Conservation (phyloP, 768 basidiomycete genomes). For the Podaxis rugospora region DNA sequence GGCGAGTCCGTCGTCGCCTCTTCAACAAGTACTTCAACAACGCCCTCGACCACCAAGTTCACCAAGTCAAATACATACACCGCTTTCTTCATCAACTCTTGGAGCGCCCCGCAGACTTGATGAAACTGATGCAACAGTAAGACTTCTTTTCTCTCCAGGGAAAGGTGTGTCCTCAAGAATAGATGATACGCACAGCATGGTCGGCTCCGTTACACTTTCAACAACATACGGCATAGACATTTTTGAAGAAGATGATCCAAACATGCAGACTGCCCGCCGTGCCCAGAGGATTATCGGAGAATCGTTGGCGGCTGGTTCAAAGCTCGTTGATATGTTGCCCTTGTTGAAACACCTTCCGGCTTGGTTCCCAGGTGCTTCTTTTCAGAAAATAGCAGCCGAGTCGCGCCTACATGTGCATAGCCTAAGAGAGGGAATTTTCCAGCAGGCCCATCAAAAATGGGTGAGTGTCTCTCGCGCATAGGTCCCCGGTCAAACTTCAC, state of each 20-base stretch:
- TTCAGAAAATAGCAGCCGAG: constrained; percentile 34
- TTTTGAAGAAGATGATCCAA: constrained; percentile 24
- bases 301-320: constrained; percentile 22
- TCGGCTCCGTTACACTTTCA: constrained; percentile 23
- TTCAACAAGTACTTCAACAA: constrained; percentile 14
- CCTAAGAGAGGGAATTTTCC: constrained; percentile 34
- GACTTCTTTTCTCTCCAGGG: not conserved
- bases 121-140: not conserved
- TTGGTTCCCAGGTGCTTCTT: constrained; percentile 46
- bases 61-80: constrained; percentile 13
- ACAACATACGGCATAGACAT: constrained; percentile 27
- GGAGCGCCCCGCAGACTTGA: not conserved
- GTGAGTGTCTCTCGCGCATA: constrained; percentile 6
- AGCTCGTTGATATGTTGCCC: constrained; percentile 28
- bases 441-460: constrained; percentile 8
- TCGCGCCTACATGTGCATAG: constrained; percentile 28
- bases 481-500: constrained; percentile 14
- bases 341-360: constrained; percentile 35
- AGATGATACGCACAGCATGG: constrained; percentile 11
- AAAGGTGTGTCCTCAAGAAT: not conserved
- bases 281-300: constrained; percentile 18
- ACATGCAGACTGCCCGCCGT: constrained; percentile 19
- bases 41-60: constrained; percentile 6
- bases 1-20: constrained; percentile 17
- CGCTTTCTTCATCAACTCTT: constrained; percentile 11